Evolutionary conservation across 2,329 filamentous ascomycete genomes (phyloP).

Genomic region (Penicillium sp.): DNA sequence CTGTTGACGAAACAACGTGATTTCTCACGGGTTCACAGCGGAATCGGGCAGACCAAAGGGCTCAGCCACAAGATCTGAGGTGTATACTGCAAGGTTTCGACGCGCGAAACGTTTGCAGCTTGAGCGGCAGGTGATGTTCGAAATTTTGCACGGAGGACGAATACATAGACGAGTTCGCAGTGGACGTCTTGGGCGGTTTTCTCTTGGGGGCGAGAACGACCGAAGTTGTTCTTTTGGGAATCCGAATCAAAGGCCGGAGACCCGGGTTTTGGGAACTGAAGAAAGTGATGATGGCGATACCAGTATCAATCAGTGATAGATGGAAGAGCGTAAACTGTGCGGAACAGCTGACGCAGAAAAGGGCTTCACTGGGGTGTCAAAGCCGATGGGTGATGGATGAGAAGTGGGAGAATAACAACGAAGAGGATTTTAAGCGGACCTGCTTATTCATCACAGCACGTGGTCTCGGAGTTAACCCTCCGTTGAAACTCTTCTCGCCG

Average conservation of each 20-base stretch:
- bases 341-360: constrained; percentile 20
- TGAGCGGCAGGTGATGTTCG: constrained; percentile 88
- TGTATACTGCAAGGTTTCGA: constrained; percentile 89
- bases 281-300: constrained; percentile 24
- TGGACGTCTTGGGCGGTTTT: constrained; percentile 34
- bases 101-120: constrained; percentile 96
- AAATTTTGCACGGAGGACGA: constrained; percentile 93
- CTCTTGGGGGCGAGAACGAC: constrained; percentile 38
- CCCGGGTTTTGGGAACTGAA: constrained; percentile 10
- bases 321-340: constrained; percentile 17
- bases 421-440: constrained; percentile 25
- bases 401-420: constrained; percentile 20
- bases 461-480: constrained; percentile 17
- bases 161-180: constrained; percentile 84
- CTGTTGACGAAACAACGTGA: constrained; percentile 33
- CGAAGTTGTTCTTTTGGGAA: constrained; percentile 30
- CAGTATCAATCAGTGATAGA: constrained; percentile 7
- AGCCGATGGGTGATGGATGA: constrained; percentile 18
- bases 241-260: constrained; percentile 24
- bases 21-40: constrained; percentile 31
- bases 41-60: constrained; percentile 27
- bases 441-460: constrained; percentile 26
- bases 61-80: constrained; percentile 90
- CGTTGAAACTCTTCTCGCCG: neutral
- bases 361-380: constrained; percentile 19